phyloP scores from a whole-genome alignment of 2,329 filamentous ascomycete species.

The Beauveria australis region DNA sequence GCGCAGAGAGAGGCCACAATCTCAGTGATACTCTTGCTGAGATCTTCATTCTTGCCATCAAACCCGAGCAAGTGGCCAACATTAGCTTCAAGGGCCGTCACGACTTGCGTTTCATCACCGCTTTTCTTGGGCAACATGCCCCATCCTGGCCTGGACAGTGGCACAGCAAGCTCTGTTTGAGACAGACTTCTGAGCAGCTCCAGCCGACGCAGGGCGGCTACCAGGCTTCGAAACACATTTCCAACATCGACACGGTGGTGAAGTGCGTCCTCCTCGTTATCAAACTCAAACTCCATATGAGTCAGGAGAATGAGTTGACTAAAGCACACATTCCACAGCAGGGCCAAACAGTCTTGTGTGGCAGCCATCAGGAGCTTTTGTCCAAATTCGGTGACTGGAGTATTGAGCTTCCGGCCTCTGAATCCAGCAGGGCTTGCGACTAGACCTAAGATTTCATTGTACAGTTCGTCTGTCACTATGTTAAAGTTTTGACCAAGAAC shows the following conservation, averaged over 20 bases:
- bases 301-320: slow-evolving; percentile 76
- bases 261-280: slow-evolving; percentile 60
- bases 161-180: slow-evolving; percentile 47
- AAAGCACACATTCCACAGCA: slow-evolving; percentile 67
- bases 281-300: slow-evolving; percentile 78
- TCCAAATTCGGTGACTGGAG: slow-evolving; percentile 66
- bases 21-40: slow-evolving; percentile 55
- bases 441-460: slow-evolving; percentile 40
- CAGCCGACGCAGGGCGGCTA: slow-evolving; percentile 63
- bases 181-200: slow-evolving; percentile 67
- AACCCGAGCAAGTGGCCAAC: slow-evolving; percentile 57
- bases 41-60: slow-evolving; percentile 40
- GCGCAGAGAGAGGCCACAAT: slow-evolving; percentile 59
- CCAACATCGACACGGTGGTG: slow-evolving; percentile 57
- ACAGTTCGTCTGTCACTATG: slow-evolving; percentile 48
- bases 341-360: slow-evolving; percentile 67
- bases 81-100: slow-evolving; percentile 53
- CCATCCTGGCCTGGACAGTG: slow-evolving; percentile 33
- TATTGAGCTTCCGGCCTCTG: slow-evolving; percentile 36
- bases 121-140: slow-evolving; percentile 30
- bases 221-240: slow-evolving; percentile 59
- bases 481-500: slow-evolving; percentile 59
- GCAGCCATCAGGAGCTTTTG: slow-evolving; percentile 66
- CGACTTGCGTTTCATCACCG: slow-evolving; percentile 37
- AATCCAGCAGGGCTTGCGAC: slow-evolving; percentile 38